phyloP scores from a whole-genome alignment of 2,329 filamentous ascomycete genomes.

The Aspergillus calidoustus region DNA sequence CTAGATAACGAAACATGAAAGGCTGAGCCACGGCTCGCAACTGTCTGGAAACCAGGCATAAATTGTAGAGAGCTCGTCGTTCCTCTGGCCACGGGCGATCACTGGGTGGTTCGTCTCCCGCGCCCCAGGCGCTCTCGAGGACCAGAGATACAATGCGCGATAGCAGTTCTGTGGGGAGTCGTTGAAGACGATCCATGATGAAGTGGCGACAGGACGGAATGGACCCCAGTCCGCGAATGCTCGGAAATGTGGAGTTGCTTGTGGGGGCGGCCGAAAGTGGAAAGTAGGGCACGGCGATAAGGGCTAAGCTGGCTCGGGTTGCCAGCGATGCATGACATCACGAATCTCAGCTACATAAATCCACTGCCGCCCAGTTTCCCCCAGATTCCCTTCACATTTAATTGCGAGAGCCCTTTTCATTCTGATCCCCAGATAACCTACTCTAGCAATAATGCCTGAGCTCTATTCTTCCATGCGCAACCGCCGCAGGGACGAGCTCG shows the following conservation, averaged over 20 bases:
- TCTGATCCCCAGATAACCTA: too few relatives aligned
- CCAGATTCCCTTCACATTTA: too few relatives aligned
- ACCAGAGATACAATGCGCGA: slow-evolving; percentile 23
- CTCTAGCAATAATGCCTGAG: slow-evolving; percentile 38
- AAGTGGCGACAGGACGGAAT: neutral
- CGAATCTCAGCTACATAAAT: neutral
- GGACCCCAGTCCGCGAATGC: too few relatives aligned
- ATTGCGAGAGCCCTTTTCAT: neutral
- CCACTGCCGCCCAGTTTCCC: neutral
- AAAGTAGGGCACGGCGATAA: slow-evolving; percentile 2
- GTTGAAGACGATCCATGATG: slow-evolving; percentile 24
- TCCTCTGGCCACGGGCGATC: neutral
- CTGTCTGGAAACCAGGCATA: slow-evolving; percentile 28
- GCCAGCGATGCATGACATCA: slow-evolving; percentile 5
- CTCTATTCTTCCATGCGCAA: slow-evolving; percentile 55
- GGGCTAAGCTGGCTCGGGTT: neutral
- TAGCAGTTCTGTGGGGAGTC: slow-evolving; percentile 28
- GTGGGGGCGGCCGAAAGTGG: neutral
- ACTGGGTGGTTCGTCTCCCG: neutral
- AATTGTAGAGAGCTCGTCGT: slow-evolving; percentile 13
- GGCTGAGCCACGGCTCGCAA: slow-evolving; percentile 30
- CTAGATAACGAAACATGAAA: slow-evolving; percentile 23
- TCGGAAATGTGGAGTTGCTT: neutral
- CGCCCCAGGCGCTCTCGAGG: neutral
- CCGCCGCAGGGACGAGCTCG: slow-evolving; percentile 55